phyloP scores from a whole-genome alignment of 139 green algal species.

The Coccomyxa sp. region DNA sequence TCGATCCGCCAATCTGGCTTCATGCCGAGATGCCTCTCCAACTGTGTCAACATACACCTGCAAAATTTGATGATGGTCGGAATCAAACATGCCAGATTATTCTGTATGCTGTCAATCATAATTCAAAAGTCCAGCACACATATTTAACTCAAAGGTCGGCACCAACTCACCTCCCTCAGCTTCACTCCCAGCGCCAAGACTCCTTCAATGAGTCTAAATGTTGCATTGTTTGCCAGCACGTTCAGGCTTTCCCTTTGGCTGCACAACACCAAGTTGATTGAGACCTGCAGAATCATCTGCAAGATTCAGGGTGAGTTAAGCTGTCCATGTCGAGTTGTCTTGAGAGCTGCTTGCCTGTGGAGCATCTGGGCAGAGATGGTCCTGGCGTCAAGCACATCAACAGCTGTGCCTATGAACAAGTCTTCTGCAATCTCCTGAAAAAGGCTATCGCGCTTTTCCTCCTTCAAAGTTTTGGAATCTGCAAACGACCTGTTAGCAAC shows the following conservation, averaged over 20 bases:
- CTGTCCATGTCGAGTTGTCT: too few relatives aligned
- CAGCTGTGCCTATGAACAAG: slow-evolving; percentile 43
- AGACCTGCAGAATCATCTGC: background rate
- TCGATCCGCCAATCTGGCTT: slow-evolving; percentile 14
- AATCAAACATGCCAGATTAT: background rate
- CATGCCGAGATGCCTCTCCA: slow-evolving; percentile 76
- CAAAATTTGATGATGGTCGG: background rate
- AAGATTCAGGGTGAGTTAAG: background rate
- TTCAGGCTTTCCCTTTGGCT: slow-evolving; percentile 63
- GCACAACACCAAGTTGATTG: background rate
- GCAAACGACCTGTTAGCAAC: slow-evolving; percentile 41
- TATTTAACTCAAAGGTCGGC: background rate
- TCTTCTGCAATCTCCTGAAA: slow-evolving; percentile 56
- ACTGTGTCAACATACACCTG: slow-evolving; percentile 92
- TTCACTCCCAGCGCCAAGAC: slow-evolving; percentile 58
- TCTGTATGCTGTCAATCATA: background rate
- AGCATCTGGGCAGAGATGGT: slow-evolving; percentile 76
- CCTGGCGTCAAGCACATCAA: slow-evolving; percentile 62
- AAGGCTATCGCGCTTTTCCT: slow-evolving; percentile 58
- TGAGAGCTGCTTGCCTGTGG: slow-evolving; percentile 8
- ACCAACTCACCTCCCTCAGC: slow-evolving; percentile 48
- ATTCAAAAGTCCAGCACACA: background rate
- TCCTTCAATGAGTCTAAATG: slow-evolving; percentile 56
- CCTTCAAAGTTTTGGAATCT: slow-evolving; percentile 81
- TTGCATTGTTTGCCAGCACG: slow-evolving; percentile 60